Evolutionary conservation across 257 asterid species (phyloP), one percentile per base, ranked within the genome.

Genomic region (Cordia subcordata): DNA sequence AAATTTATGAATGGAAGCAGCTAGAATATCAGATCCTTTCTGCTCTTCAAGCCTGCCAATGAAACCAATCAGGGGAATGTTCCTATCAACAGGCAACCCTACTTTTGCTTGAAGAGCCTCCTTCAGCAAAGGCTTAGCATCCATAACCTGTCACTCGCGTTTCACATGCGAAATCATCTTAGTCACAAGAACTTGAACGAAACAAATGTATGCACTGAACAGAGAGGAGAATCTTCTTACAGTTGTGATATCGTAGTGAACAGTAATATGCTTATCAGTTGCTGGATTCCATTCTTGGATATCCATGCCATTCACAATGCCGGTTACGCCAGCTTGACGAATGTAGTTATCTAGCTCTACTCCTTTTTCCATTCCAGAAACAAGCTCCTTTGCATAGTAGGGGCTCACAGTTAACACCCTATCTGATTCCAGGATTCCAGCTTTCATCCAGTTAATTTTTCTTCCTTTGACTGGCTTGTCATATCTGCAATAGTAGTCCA

Each of bases 11-110:
- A 92, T 79, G 20, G 99, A 95, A 58, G 96, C 86, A 9, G 74
- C 85, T 22, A 92, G 92, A 69, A 92, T 92, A 63, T 92, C 99
- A 2, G 99, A 92, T 46, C 99, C 99, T 67, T 92, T 92, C 65
- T 88, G 99, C 78, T 91, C 96, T 75, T 91, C 98, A 18, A 92
- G 96, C 76, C 99, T 84, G 55, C 99, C 99, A 20, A 92, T 92
- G 65, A 92, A 92, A 57, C 99, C 99, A 60, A 92, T 78, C 64
- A 92, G 75, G 8, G 99, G 97, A 69, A 88, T 71, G 65, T 63
- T 72, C 71, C 78, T 72, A 73, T 92, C 94, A 52, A 88, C 89
- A 16, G 96, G 97, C 72, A 92, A 79, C 8, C 99, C 97, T 5
- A 82, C 97, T 53, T 51, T 86, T 22, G 99, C 99, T 80, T 92